Conservation (phyloP, 2,329 filamentous ascomycete genomes). For the Colletotrichum somersetense region DNA sequence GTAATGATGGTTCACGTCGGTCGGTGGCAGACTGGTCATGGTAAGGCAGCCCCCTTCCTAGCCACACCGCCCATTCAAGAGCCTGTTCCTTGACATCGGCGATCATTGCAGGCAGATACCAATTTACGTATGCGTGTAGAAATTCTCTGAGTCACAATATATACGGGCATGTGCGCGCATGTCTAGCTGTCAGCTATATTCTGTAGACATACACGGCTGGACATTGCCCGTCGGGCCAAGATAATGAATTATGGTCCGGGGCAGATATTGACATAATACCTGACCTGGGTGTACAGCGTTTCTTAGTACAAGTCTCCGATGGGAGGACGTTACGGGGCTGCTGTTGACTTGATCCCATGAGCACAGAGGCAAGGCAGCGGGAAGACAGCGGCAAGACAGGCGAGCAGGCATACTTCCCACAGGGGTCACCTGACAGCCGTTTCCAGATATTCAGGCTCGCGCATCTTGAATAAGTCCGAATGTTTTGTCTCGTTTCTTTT, state of each 20-base stretch:
- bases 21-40: not conserved
- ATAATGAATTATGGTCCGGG: not conserved
- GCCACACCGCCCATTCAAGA: no score
- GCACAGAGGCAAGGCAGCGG: not conserved
- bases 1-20: not conserved
- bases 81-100: fast-evolving
- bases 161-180: not conserved
- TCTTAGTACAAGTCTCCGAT: not conserved
- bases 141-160: not conserved
- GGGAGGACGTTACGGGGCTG: not conserved
- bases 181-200: no score
- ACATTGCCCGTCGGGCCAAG: not conserved
- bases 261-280: not conserved
- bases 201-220: not conserved
- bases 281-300: not conserved
- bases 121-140: no score
- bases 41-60: no score
- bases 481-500: not conserved
- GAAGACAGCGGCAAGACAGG: not conserved
- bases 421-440: not conserved
- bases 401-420: not conserved
- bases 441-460: not conserved
- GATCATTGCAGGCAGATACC: no score
- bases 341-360: not conserved
- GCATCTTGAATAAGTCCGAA: not conserved